Percentiles rank a stretch among this genome's conserved stretches.
These are phyloP conservation scores for Podospora bellae-mahoneyi DNA, from an alignment of 495 filamentous ascomycete species.

Conservation along the genomic window DNA sequence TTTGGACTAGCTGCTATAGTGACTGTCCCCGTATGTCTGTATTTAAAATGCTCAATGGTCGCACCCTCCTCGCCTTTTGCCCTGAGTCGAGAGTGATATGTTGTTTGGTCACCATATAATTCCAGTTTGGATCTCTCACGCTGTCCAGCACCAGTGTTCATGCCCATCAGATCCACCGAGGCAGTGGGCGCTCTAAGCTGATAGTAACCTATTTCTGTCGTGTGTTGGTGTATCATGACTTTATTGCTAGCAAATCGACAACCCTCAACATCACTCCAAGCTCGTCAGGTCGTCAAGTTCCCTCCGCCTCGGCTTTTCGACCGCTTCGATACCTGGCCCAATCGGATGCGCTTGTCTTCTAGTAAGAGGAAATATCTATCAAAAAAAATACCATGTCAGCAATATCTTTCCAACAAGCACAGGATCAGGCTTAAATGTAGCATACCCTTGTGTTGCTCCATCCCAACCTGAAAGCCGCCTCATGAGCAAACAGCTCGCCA, in stretches of 20 bases:
- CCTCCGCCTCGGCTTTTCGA: constrained; percentile 37
- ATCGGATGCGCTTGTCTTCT: constrained; percentile 45
- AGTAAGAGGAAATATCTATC: constrained; percentile 49
- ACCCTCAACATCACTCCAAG: constrained; percentile 40
- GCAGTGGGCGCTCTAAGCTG: background rate
- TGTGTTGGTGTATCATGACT: background rate
- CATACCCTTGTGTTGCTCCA: constrained; percentile 91
- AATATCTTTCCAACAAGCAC: background rate
- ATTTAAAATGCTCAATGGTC: background rate
- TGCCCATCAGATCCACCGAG: background rate
- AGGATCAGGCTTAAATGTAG: constrained; percentile 2
- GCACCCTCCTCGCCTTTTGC: background rate
- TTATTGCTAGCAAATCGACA: background rate
- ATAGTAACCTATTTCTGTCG: background rate
- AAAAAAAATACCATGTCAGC: constrained; percentile 4
- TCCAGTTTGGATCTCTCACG: background rate
- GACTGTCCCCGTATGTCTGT: background rate
- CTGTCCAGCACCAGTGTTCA: background rate
- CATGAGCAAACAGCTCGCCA: constrained; percentile 93
- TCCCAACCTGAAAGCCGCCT: constrained; percentile 85
- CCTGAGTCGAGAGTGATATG: background rate
- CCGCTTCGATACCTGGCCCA: constrained; percentile 53
- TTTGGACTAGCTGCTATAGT: background rate
- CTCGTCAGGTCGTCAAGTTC: constrained; percentile 47
- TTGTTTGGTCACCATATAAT: background rate